phyloP scores from a whole-genome alignment of 257 asterid species.

The Nemophila menziesii region DNA sequence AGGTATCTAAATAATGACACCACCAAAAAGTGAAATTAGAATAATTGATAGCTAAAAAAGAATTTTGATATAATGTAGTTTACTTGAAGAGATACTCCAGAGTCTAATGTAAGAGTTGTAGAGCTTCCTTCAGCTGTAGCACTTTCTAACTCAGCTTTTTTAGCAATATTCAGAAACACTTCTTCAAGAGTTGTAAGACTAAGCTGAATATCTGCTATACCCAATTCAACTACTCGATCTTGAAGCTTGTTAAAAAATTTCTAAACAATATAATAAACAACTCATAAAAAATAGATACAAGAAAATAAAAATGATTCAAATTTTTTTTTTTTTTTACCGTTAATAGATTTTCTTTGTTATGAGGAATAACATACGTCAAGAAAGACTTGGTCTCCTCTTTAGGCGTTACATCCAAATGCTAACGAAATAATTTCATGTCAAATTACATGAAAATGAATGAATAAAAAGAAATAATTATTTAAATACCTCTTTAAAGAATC shows the following conservation, averaged over 20 bases:
- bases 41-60: not conserved
- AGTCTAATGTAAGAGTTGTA: slow-evolving; percentile 41
- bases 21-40: not conserved
- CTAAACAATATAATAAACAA: slow-evolving; percentile 18
- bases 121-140: slow-evolving; percentile 61
- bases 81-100: slow-evolving; percentile 60
- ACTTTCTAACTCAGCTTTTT: slow-evolving; percentile 63
- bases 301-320: not conserved
- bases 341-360: slow-evolving; percentile 67
- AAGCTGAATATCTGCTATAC: slow-evolving; percentile 75
- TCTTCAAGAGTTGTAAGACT: slow-evolving; percentile 85
- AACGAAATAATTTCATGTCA: slow-evolving; percentile 11
- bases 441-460: not conserved
- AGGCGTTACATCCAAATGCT: slow-evolving; percentile 61
- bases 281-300: not conserved
- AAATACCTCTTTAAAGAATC: slow-evolving; percentile 61
- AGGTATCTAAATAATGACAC: slow-evolving; percentile 40
- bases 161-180: slow-evolving; percentile 72
- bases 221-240: slow-evolving; percentile 45
- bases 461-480: slow-evolving; percentile 8
- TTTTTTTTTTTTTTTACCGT: slow-evolving; percentile 32
- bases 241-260: slow-evolving; percentile 62
- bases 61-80: slow-evolving; percentile 1
- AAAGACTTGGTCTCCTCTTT: slow-evolving; percentile 79
- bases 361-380: slow-evolving; percentile 83